These are phyloP conservation scores for Ormosia semicastrata DNA, from an alignment of 306 rosid genomes.

Conservation along the genomic window DNA sequence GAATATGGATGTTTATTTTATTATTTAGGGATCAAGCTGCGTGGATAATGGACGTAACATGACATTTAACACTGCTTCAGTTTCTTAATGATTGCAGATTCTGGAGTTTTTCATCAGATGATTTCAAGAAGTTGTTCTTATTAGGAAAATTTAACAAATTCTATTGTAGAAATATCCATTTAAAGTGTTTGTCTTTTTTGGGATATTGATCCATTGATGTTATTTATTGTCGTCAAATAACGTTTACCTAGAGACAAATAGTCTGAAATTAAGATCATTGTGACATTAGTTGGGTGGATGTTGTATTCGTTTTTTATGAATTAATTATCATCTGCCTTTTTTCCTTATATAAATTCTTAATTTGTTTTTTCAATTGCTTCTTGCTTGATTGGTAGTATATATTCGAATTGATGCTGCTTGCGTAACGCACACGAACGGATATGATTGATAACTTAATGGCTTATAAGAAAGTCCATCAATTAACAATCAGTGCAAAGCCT, in stretches of 20 bases:
- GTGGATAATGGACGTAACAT: not conserved
- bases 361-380: not conserved
- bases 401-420: not conserved
- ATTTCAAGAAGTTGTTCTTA: constrained; percentile 17
- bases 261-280: constrained; percentile 5
- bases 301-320: constrained; percentile 2
- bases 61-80: not conserved
- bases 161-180: constrained; percentile 9
- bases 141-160: constrained; percentile 18
- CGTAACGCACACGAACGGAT: not conserved
- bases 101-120: constrained; percentile 1
- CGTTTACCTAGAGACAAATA: not conserved
- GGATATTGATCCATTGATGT: not conserved
- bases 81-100: constrained; percentile 31
- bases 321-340: not conserved
- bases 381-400: not conserved
- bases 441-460: not conserved
- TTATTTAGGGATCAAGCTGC: constrained; percentile 2
- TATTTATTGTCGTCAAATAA: constrained; percentile 8
- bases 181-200: not conserved
- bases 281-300: not conserved
- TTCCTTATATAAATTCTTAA: not conserved
- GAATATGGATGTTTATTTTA: constrained; percentile 1
- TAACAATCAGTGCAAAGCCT: not conserved
- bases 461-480: not conserved